These are phyloP conservation scores for Plasmodium inui DNA, from an alignment of 169 alveolate species.

Conservation along the genomic window DNA sequence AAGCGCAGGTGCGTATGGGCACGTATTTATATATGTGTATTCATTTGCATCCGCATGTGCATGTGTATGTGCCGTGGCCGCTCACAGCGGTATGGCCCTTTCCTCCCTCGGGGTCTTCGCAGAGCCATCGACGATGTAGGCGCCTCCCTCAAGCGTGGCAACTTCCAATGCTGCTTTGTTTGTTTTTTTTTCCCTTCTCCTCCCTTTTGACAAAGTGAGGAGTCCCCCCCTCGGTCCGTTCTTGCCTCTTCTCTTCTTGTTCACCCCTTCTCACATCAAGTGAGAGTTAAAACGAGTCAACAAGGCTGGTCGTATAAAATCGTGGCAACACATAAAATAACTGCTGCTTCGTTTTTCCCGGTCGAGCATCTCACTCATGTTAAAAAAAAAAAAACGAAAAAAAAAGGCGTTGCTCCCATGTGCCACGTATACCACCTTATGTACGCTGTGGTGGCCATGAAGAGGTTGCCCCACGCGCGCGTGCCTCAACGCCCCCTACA, in stretches of 20 bases:
- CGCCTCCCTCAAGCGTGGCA: not conserved
- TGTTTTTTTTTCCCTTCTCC: not conserved
- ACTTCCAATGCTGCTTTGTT: not conserved
- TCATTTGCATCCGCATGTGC: not conserved
- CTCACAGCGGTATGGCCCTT: not conserved
- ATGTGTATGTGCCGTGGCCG: not conserved
- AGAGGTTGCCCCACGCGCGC: not conserved
- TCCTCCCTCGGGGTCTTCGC: not conserved
- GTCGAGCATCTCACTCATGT: not conserved
- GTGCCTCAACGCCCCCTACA: not conserved
- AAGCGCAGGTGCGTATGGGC: not conserved
- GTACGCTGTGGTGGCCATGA: not conserved
- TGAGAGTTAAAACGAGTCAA: not conserved
- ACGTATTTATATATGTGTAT: constrained; percentile 12
- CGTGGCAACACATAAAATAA: not conserved
- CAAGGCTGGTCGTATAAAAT: not conserved
- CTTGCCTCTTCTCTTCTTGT: not conserved
- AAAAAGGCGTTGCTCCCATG: not conserved
- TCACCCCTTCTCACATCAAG: not conserved
- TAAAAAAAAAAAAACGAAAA: not conserved
- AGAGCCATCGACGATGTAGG: not conserved
- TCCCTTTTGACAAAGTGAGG: not conserved
- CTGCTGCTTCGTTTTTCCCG: not conserved
- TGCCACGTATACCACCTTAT: not conserved
- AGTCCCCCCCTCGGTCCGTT: not conserved